These are phyloP conservation scores for Streptanthus diversifolius DNA, from an alignment of 345 rosid genomes.

Conservation along the genomic window DNA sequence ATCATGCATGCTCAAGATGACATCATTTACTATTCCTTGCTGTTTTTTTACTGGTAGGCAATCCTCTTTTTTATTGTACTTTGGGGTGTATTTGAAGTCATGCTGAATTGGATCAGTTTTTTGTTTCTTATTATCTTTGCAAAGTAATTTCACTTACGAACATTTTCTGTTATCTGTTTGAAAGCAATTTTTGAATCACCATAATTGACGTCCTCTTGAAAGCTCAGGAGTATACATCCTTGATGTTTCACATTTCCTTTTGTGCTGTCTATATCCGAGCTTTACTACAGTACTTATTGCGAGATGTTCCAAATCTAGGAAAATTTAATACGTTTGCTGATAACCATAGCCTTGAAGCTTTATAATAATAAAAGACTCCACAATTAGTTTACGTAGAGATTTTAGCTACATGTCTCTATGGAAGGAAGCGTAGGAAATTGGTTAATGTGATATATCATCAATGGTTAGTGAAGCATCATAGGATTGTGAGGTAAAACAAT, in stretches of 20 bases:
- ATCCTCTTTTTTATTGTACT: background rate
- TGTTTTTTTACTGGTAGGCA: background rate
- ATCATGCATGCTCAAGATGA: background rate
- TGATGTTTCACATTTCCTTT: background rate
- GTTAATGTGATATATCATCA: background rate
- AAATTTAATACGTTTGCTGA: background rate
- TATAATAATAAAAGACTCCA: background rate
- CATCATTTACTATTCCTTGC: background rate
- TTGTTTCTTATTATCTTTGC: background rate
- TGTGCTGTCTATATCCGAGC: background rate
- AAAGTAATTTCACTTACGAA: background rate
- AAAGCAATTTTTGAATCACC: constrained; percentile 1
- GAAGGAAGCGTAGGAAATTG: constrained; percentile 1
- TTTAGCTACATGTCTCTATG: background rate
- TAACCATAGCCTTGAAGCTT: background rate
- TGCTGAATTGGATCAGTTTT: background rate
- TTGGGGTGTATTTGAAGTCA: background rate
- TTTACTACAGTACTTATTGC: background rate
- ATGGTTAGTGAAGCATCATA: constrained; percentile 13
- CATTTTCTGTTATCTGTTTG: background rate
- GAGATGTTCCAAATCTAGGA: constrained; percentile 3
- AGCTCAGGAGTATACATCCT: background rate
- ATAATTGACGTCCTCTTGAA: background rate
- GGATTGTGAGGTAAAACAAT: background rate
- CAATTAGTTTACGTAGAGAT: background rate